These are phyloP conservation scores for Trifolium dubium DNA, from an alignment of 306 rosid species.

Conservation along the genomic window DNA sequence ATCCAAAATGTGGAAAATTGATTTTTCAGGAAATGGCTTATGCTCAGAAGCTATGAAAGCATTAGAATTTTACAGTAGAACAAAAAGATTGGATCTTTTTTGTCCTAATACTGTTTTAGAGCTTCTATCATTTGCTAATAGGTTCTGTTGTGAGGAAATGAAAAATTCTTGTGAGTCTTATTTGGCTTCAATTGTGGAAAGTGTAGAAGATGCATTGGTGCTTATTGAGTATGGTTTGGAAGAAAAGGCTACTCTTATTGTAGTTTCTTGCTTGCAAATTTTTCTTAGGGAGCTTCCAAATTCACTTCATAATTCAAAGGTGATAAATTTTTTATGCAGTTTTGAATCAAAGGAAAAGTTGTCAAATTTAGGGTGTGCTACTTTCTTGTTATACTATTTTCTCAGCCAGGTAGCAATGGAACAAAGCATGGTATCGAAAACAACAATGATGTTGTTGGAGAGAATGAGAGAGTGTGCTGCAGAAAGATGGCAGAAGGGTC, in stretches of 20 bases:
- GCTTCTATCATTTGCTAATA: constrained; percentile 70
- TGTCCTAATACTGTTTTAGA: constrained; percentile 63
- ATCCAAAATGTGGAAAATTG: constrained; percentile 58
- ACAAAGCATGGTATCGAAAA: constrained; percentile 67
- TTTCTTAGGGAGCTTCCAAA: constrained; percentile 72
- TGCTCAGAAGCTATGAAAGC: constrained; percentile 68
- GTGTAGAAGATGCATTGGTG: constrained; percentile 65
- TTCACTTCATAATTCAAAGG: constrained; percentile 52
- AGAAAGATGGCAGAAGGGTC: constrained; percentile 73
- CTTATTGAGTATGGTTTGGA: constrained; percentile 81
- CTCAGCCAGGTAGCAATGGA: constrained; percentile 79
- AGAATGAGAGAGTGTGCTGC: constrained; percentile 63
- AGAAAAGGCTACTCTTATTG: constrained; percentile 68
- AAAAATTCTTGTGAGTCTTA: constrained; percentile 67
- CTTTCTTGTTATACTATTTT: constrained; percentile 75
- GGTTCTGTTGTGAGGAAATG: constrained; percentile 85
- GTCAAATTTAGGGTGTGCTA: constrained; percentile 56
- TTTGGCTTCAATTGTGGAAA: constrained; percentile 61
- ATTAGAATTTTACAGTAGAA: constrained; percentile 74
- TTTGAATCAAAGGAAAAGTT: constrained; percentile 60
- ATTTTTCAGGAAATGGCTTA: constrained; percentile 69
- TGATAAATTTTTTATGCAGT: constrained; percentile 55
- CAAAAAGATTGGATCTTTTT: constrained; percentile 60
- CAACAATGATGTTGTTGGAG: constrained; percentile 67
- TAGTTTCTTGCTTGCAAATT: constrained; percentile 76